A percentile compares a stretch with the other conserved stretches of the same genome.
Evolutionary conservation across 495 filamentous ascomycete genomes (phyloP).

Genomic region (Pseudotulostoma volvatum): DNA sequence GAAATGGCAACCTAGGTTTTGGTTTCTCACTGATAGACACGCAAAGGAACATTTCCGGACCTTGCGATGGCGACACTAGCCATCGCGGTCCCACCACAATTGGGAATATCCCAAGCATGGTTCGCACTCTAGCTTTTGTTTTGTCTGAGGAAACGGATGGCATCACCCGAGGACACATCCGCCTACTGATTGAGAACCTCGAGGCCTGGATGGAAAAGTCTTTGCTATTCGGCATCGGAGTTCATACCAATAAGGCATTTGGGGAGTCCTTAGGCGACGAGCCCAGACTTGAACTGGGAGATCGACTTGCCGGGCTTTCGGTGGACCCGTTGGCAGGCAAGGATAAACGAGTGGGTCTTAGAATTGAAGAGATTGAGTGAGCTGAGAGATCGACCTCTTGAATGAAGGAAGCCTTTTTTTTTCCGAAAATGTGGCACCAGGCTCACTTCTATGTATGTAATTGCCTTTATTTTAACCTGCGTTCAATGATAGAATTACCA

Average conservation of each 20-base stretch:
- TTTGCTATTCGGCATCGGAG: conserved; percentile 27
- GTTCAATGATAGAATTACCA: no score
- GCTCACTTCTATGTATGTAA: no score
- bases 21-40: conserved; percentile 38
- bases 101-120: conserved; percentile 42
- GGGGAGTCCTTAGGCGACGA: conserved; percentile 5
- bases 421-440: no score
- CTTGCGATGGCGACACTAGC: conserved; percentile 3
- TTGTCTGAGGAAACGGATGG: conserved; percentile 52
- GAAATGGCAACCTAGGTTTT: conserved; percentile 37
- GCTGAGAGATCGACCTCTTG: background rate
- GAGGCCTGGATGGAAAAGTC: conserved; percentile 51
- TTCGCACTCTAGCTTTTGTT: conserved; percentile 48
- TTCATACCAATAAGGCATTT: conserved; percentile 7
- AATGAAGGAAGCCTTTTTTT: background rate
- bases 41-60: no score
- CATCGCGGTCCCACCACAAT: conserved; percentile 14
- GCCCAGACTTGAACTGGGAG: conserved; percentile 17
- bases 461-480: no score
- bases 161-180: conserved; percentile 56
- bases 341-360: conserved; percentile 14
- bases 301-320: conserved; percentile 24
- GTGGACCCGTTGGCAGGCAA: conserved; percentile 21
- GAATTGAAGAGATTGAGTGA: conserved; percentile 41
- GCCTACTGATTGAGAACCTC: conserved; percentile 52